Evolutionary conservation across 2,329 filamentous ascomycete genomes (phyloP).

Genomic region (Fusarium sp.): DNA sequence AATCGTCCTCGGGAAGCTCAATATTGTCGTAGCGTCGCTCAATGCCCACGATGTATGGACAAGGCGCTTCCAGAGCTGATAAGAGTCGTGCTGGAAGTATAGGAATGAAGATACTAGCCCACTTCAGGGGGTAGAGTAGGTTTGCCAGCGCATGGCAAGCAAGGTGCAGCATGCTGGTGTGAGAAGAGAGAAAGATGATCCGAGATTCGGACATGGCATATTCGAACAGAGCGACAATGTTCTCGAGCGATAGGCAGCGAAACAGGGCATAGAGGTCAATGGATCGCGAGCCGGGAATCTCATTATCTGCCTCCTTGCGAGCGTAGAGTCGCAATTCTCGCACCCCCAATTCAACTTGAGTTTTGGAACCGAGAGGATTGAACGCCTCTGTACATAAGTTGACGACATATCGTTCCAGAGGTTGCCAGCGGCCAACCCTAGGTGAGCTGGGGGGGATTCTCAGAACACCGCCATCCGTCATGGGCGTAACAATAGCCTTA

Average conservation of each 20-base stretch:
- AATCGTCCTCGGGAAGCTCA: slow-evolving; percentile 93
- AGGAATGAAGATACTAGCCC: slow-evolving; percentile 95
- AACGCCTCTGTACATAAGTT: slow-evolving; percentile 96
- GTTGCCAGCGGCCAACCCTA: slow-evolving; percentile 93
- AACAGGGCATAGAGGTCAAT: slow-evolving; percentile 95
- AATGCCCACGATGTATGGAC: slow-evolving; percentile 96
- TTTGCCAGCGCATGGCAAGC: slow-evolving; percentile 89
- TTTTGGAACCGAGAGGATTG: slow-evolving; percentile 91
- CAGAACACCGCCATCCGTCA: slow-evolving; percentile 88
- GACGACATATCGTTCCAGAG: slow-evolving; percentile 94
- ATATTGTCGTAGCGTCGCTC: slow-evolving; percentile 90
- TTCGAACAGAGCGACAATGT: slow-evolving; percentile 93
- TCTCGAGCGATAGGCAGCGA: slow-evolving; percentile 87
- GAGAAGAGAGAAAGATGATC: slow-evolving; percentile 95
- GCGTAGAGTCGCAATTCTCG: slow-evolving; percentile 93
- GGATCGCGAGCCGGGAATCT: slow-evolving; percentile 90
- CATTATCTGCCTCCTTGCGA: slow-evolving; percentile 91
- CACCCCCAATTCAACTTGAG: slow-evolving; percentile 91
- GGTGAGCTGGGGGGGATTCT: slow-evolving; percentile 90
- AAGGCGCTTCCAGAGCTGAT: slow-evolving; percentile 92
- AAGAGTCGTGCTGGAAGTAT: slow-evolving; percentile 88
- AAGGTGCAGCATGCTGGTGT: slow-evolving; percentile 95
- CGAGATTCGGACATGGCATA: slow-evolving; percentile 93
- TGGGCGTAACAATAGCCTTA: slow-evolving; percentile 91
- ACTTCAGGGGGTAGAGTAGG: slow-evolving; percentile 89